Base-by-base conservation (phyloP, 1,139 yeast species). In the Protomyces inundatus region DNA sequence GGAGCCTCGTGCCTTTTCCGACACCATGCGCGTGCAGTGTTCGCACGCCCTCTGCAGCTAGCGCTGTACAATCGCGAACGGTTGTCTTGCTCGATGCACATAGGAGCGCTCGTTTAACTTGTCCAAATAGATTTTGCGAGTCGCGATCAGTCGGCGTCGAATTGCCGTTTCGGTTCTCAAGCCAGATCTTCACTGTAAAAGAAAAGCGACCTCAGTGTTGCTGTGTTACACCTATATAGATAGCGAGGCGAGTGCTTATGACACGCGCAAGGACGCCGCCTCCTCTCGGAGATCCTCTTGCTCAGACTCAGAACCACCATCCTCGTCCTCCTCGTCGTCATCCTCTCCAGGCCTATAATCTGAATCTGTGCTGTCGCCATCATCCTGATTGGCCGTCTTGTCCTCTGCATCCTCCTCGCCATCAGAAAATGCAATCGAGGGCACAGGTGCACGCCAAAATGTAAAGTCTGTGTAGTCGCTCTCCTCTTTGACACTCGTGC, bases 381-480 rank as follows among this genome's bases (percentile, higher is more conserved):
- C 65, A 30, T 68, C 68, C 1, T 63, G 68, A 5, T 55, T 66
- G 33, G 64, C 66, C 14, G 66, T 68, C 5, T 35, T 39, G 10
- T 14, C 32, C 32, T 67, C 70, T 40, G 71, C 71, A 39, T 70
- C 73, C 48, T 71, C 73, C 10, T 72, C 75, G 14, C 77, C 79
- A 51, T 74, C 81, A 65, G 84, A 76, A 64, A 85, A 87, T 64
- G 83, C 80, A 60, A 91, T 73, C 67, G 85, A 85, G 6, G 83
- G 77, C 42, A 91, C 74, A 0, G 96, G 93, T 62, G 86, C 93
- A 68, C 96, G 78, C 99, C 99, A 93, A 73, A 83, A 93, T 71
- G 89, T 90, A 36, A 88, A 88, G 75, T 93, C 98, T 6, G 90
- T 88, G 73, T 78, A 91, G 67, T 83, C 83, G 68, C 87, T 90